Percentiles rank a stretch among this genome's conserved stretches.
phyloP scores from a whole-genome alignment of 257 asterid species.

The Scutellaria galericulata region DNA sequence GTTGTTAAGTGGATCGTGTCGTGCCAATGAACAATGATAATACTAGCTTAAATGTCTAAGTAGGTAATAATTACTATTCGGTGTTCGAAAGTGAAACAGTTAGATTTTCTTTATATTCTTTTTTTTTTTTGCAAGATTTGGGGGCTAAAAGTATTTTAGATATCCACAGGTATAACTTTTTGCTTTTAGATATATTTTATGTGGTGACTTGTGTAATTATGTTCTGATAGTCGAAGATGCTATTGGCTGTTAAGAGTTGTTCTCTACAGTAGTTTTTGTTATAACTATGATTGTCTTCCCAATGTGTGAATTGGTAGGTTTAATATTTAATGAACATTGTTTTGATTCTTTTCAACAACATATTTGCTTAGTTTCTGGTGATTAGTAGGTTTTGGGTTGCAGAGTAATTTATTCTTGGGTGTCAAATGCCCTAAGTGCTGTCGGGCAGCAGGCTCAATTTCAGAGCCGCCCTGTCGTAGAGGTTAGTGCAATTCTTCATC shows the following conservation, averaged over 20 bases:
- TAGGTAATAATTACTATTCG: slow-evolving; percentile 4
- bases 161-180: not conserved
- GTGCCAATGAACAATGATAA: slow-evolving; percentile 1
- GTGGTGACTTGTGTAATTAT: slow-evolving; percentile 7
- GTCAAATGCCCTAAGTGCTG: slow-evolving; percentile 63
- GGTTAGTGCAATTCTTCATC: slow-evolving; percentile 50
- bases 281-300: not conserved
- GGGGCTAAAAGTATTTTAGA: not conserved
- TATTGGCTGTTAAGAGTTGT: slow-evolving; percentile 3
- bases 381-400: slow-evolving; percentile 83
- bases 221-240: not conserved
- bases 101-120: not conserved
- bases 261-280: not conserved
- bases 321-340: not conserved
- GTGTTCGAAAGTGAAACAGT: not conserved
- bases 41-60: not conserved
- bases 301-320: not conserved
- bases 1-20: slow-evolving; percentile 9
- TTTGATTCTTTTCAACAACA: slow-evolving; percentile 36
- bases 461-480: slow-evolving; percentile 57
- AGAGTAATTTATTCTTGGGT: slow-evolving; percentile 83
- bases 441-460: slow-evolving; percentile 58
- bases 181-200: not conserved
- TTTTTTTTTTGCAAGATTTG: slow-evolving; percentile 9
- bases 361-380: slow-evolving; percentile 56